Conservation (phyloP, 2,329 filamentous ascomycete genomes). For the Delphinella strobiligena region DNA sequence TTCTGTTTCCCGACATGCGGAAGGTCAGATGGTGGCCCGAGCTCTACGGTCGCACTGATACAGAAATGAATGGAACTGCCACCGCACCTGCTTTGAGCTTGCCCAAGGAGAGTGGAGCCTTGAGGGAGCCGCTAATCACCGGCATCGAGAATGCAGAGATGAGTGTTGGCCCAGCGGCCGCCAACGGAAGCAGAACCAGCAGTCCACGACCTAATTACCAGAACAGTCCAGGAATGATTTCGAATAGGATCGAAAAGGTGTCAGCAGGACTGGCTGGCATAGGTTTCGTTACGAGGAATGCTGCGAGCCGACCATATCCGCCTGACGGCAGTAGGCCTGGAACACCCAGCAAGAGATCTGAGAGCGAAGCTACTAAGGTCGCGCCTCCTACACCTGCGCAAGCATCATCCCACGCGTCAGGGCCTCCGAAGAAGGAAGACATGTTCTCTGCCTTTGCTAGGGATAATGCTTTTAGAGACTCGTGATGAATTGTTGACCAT, state of each 20-base stretch:
- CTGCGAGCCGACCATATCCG: background rate
- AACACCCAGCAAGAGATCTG: background rate
- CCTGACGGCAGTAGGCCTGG: background rate
- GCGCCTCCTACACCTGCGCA: background rate
- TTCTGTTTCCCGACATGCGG: constrained; percentile 63
- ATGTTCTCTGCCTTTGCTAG: constrained; percentile 8
- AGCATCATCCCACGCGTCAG: constrained; percentile 1
- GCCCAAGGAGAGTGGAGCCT: constrained; percentile 8
- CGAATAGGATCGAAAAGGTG: constrained; percentile 3
- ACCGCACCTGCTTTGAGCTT: constrained; percentile 9
- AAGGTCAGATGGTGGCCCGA: constrained; percentile 93
- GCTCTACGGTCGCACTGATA: constrained; percentile 71
- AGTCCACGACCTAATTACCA: background rate
- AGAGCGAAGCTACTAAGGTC: background rate
- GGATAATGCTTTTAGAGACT: constrained; percentile 8
- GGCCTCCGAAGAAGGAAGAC: background rate
- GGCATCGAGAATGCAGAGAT: constrained; percentile 11
- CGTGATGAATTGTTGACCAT: too few species aligned
- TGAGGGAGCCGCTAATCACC: constrained; percentile 9
- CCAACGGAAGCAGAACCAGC: constrained; percentile 1
- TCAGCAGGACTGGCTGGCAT: constrained; percentile 5
- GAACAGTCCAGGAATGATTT: constrained; percentile 1
- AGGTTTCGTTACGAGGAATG: constrained; percentile 2
- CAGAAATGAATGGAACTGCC: constrained; percentile 68
- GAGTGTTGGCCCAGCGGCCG: constrained; percentile 7